Conservation (phyloP, 257 asterid species). For the Solanum stenotomum region DNA sequence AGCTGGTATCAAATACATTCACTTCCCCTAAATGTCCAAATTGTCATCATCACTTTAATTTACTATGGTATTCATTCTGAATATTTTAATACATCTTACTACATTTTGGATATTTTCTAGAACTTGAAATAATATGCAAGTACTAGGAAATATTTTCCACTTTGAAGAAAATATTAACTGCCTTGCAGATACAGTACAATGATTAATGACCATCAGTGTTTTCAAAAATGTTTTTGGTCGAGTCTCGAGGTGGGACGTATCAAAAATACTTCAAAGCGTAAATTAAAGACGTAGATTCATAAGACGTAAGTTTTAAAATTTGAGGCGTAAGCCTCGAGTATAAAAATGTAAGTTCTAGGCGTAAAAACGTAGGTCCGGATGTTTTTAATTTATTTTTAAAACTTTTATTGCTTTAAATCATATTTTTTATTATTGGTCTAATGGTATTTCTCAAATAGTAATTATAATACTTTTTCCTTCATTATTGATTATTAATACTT, state of each 20-base stretch:
- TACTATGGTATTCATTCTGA: background rate
- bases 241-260: no score
- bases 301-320: no score
- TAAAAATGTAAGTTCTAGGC: rapidly evolving
- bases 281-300: no score
- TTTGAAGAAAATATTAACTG: background rate
- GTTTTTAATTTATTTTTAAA: no score
- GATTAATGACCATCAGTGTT: background rate
- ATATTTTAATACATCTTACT: background rate
- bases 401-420: no score
- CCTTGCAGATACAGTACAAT: background rate
- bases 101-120: background rate
- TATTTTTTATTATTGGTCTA: no score
- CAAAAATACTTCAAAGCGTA: rapidly evolving
- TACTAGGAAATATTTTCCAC: background rate
- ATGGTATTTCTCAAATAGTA: no score
- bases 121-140: background rate
- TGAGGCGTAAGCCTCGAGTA: no score
- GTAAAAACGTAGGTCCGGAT: no score
- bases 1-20: background rate
- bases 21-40: background rate
- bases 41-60: background rate
- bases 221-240: no score
- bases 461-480: no score
- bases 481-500: no score